A percentile compares a stretch with the other conserved stretches of the same genome.
Evolutionary conservation across 106 monocot genomes (phyloP).

Genomic region (Acorus gramineus): DNA sequence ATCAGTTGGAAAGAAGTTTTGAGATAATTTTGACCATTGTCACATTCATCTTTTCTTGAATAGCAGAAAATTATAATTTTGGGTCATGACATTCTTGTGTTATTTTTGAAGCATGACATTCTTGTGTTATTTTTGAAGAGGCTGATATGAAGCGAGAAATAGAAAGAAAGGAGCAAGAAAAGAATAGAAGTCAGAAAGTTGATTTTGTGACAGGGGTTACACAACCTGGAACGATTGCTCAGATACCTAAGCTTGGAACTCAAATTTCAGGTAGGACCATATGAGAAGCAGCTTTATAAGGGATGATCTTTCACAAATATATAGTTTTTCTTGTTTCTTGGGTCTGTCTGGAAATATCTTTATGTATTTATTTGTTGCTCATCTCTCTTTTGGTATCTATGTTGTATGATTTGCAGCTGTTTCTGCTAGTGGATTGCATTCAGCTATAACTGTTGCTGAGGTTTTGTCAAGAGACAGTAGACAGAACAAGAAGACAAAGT

Average conservation of each 20-base stretch:
- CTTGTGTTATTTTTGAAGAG: slow-evolving; percentile 31
- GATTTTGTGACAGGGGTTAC: slow-evolving; percentile 68
- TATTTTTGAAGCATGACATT: not conserved
- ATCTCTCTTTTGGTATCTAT: slow-evolving; percentile 5
- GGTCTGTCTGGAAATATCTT: not conserved
- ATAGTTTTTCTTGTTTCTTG: not conserved
- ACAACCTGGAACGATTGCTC: slow-evolving; percentile 33
- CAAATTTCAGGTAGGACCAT: slow-evolving; percentile 32
- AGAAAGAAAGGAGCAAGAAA: slow-evolving; percentile 84
- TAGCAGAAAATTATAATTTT: not conserved
- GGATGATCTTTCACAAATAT: no score
- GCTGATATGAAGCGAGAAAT: slow-evolving; percentile 86
- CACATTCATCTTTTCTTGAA: no score
- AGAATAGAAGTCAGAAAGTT: slow-evolving; percentile 76
- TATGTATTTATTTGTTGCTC: not conserved
- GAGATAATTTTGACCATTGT: no score
- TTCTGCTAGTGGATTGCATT: slow-evolving; percentile 18
- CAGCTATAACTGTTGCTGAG: slow-evolving; percentile 22
- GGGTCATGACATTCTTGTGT: not conserved
- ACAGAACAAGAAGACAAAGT: slow-evolving; percentile 80
- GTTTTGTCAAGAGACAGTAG: slow-evolving; percentile 34
- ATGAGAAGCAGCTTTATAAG: no score
- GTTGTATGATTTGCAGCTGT: slow-evolving; percentile 18
- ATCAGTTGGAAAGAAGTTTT: no score
- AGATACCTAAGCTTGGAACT: slow-evolving; percentile 32